Evolutionary conservation across 1,284 basidiomycete genomes (phyloP).

Genomic region (Sporisorium scitamineum): DNA sequence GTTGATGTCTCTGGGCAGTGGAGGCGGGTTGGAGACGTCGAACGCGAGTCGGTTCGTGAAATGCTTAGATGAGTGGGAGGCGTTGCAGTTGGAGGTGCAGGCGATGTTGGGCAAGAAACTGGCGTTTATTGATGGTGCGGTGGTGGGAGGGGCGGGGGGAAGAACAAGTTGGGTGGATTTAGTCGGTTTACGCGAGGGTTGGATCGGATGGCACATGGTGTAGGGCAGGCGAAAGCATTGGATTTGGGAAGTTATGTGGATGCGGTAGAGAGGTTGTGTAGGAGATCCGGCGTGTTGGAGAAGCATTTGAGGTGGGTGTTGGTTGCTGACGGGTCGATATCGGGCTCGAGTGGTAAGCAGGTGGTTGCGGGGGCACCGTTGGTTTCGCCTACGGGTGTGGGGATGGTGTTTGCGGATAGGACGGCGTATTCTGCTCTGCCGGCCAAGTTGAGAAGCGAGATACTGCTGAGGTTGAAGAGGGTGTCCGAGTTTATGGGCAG

Average conservation of each 20-base stretch:
- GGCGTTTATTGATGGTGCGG: slow-evolving; percentile 73
- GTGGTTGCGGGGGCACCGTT: neutral
- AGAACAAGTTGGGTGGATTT: slow-evolving; percentile 14
- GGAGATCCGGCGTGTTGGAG: neutral
- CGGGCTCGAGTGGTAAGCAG: neutral
- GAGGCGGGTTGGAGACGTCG: slow-evolving; percentile 51
- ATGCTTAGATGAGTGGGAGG: slow-evolving; percentile 79
- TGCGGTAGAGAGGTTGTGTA: slow-evolving; percentile 4
- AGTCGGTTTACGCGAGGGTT: slow-evolving; percentile 21
- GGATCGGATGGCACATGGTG: slow-evolving; percentile 27
- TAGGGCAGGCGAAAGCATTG: slow-evolving; percentile 10
- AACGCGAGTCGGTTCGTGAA: slow-evolving; percentile 67
- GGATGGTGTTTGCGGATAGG: slow-evolving; percentile 6
- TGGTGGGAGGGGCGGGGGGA: slow-evolving; percentile 71
- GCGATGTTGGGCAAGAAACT: slow-evolving; percentile 80
- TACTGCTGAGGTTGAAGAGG: slow-evolving; percentile 82
- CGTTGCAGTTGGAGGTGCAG: slow-evolving; percentile 80
- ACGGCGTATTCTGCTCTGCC: slow-evolving; percentile 34
- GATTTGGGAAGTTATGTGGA: slow-evolving; percentile 17
- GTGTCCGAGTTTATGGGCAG: slow-evolving; percentile 90
- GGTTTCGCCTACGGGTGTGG: slow-evolving; percentile 14
- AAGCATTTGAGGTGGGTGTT: slow-evolving; percentile 16
- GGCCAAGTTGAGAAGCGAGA: slow-evolving; percentile 75
- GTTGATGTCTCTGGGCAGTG: slow-evolving; percentile 32
- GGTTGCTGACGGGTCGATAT: slow-evolving; percentile 3